phyloP scores from a whole-genome alignment of 2,329 filamentous ascomycete genomes.

The Coniochaeta sp. region DNA sequence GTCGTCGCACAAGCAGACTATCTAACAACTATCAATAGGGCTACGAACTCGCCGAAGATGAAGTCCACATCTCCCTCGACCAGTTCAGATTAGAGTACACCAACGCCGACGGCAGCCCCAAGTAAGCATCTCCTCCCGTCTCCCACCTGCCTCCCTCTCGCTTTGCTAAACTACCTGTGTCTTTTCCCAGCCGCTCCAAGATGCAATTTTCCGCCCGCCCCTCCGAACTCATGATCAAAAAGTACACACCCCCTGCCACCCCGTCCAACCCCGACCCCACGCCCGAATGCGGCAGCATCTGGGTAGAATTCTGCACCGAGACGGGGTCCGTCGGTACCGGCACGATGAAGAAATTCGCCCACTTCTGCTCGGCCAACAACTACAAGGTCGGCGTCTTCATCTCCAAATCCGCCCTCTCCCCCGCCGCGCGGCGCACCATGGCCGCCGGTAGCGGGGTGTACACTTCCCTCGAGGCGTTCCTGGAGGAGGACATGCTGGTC shows the following conservation, averaged over 20 bases:
- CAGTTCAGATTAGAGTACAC: constrained; percentile 69
- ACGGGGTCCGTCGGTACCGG: constrained; percentile 77
- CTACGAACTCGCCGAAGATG: constrained; percentile 84
- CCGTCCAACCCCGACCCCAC: constrained; percentile 61
- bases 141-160: background rate
- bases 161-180: background rate
- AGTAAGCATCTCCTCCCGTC: constrained; percentile 47
- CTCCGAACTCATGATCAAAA: constrained; percentile 74
- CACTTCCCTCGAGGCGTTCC: constrained; percentile 86
- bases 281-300: constrained; percentile 78
- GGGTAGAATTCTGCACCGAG: constrained; percentile 76
- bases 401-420: constrained; percentile 72
- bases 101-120: constrained; percentile 64
- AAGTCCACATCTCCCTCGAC: constrained; percentile 80
- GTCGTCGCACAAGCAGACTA: background rate
- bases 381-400: constrained; percentile 90
- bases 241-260: constrained; percentile 69
- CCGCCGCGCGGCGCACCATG: constrained; percentile 82
- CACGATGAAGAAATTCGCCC: constrained; percentile 84
- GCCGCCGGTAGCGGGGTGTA: constrained; percentile 61
- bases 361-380: constrained; percentile 70
- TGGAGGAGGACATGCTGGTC: constrained; percentile 90
- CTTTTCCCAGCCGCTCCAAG: constrained; percentile 58
- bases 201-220: constrained; percentile 88
- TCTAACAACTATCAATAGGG: constrained; percentile 48